A percentile compares a stretch with the other conserved stretches of the same genome.
Conservation (phyloP, 148 eudicot species). For the Vaccinium myrtillus region DNA sequence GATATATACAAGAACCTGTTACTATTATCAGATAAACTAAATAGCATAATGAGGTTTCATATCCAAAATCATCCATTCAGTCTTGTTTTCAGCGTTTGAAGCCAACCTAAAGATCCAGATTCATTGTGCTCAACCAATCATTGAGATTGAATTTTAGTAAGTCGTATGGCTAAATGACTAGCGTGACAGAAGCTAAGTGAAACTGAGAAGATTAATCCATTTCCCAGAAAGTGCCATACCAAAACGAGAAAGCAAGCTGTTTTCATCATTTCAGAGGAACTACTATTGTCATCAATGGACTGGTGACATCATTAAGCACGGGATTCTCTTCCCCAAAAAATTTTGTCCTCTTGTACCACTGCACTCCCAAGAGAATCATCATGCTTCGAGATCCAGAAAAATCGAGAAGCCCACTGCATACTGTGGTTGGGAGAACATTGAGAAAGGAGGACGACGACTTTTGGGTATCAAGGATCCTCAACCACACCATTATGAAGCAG, state of each 20-base stretch:
- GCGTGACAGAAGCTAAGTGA: neutral
- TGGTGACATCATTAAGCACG: neutral
- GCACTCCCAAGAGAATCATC: neutral
- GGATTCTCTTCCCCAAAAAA: neutral
- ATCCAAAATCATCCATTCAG: neutral
- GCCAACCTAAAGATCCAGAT: neutral
- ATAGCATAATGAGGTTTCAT: neutral
- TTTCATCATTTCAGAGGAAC: constrained; percentile 1
- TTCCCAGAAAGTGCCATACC: neutral
- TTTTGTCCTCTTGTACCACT: neutral
- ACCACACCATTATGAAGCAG: neutral
- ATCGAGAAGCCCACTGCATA: neutral
- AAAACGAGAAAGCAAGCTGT: neutral
- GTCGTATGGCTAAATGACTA: neutral
- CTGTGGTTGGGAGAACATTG: neutral
- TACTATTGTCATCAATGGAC: neutral
- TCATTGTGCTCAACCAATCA: neutral
- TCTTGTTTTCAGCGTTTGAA: neutral
- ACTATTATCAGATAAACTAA: neutral
- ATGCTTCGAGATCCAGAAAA: neutral
- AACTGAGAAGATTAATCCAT: neutral
- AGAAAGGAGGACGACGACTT: neutral
- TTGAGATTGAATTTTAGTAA: neutral
- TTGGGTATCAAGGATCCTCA: neutral
- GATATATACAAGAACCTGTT: neutral